Conservation (phyloP, 2,329 filamentous ascomycete species). For the Orbilia javanica region DNA sequence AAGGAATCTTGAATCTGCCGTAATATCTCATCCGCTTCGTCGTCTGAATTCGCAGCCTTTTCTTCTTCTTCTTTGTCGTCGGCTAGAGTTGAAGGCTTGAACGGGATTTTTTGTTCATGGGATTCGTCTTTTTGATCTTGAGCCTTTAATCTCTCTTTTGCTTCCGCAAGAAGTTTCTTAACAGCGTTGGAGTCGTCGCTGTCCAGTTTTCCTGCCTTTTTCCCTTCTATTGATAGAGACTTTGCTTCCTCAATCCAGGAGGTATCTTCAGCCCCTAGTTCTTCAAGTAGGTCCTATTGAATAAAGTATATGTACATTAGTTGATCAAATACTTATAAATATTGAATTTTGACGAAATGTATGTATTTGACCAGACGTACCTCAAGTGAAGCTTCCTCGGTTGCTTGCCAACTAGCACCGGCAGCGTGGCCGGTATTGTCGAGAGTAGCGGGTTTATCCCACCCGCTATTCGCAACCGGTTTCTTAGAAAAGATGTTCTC, state of each 20-base stretch:
- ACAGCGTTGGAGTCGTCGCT: slow-evolving; percentile 42
- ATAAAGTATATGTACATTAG: neutral
- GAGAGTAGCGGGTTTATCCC: slow-evolving; percentile 21
- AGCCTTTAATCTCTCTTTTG: slow-evolving; percentile 17
- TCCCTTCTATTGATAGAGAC: slow-evolving; percentile 43
- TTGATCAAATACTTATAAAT: no score
- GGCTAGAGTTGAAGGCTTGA: neutral
- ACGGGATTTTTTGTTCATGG: neutral
- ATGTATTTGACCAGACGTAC: slow-evolving; percentile 25
- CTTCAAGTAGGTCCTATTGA: slow-evolving; percentile 41
- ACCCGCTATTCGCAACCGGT: slow-evolving; percentile 36
- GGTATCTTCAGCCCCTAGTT: slow-evolving; percentile 49
- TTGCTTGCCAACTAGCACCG: slow-evolving; percentile 33
- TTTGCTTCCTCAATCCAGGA: slow-evolving; percentile 55
- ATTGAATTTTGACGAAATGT: no score
- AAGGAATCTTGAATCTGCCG: slow-evolving; percentile 43
- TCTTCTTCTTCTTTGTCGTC: slow-evolving; percentile 5
- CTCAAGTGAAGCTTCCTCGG: slow-evolving; percentile 47
- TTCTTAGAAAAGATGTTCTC: slow-evolving; percentile 55
- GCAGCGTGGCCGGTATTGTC: neutral
- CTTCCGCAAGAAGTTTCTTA: slow-evolving; percentile 45
- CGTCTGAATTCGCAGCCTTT: slow-evolving; percentile 46
- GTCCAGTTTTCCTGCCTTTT: slow-evolving; percentile 32
- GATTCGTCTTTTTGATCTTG: slow-evolving; percentile 23
- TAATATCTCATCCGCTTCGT: slow-evolving; percentile 52